phyloP scores from a whole-genome alignment of 768 basidiomycete genomes.

The Collybia nuda region DNA sequence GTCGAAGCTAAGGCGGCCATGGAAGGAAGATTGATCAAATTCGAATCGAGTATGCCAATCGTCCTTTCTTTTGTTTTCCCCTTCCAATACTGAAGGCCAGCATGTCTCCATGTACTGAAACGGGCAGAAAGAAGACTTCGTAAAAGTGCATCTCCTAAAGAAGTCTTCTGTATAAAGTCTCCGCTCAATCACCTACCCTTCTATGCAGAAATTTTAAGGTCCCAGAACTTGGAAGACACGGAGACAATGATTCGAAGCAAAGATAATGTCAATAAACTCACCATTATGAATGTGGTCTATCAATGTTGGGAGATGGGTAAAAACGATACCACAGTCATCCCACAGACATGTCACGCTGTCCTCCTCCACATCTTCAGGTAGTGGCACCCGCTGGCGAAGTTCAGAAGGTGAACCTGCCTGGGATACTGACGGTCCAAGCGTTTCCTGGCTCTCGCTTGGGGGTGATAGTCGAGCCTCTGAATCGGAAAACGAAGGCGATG shows the following conservation, averaged over 20 bases:
- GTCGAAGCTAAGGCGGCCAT: neutral
- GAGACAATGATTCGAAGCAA: neutral
- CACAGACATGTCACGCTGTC: slow-evolving; percentile 80
- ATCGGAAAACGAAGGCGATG: slow-evolving; percentile 38
- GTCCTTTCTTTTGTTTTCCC: no score
- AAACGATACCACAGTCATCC: slow-evolving; percentile 79
- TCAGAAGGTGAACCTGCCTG: slow-evolving; percentile 38
- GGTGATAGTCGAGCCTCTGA: slow-evolving; percentile 22
- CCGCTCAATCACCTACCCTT: neutral
- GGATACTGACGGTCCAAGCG: slow-evolving; percentile 29
- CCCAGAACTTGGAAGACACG: neutral
- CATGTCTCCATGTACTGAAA: slow-evolving; percentile 1
- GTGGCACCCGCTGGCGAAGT: slow-evolving; percentile 9
- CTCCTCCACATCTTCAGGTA: slow-evolving; percentile 22
- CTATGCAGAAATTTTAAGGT: neutral
- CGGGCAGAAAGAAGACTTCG: no score
- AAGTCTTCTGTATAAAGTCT: no score
- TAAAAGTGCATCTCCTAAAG: no score
- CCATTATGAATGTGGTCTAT: slow-evolving; percentile 85
- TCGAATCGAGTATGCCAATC: no score
- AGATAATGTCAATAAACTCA: slow-evolving; percentile 32
- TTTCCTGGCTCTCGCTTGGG: neutral
- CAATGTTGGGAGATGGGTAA: slow-evolving; percentile 68
- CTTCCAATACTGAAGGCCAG: no score
- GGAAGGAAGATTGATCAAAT: neutral